Conservation (phyloP, 305 asterid genomes). For the Fraxinus greggii region DNA sequence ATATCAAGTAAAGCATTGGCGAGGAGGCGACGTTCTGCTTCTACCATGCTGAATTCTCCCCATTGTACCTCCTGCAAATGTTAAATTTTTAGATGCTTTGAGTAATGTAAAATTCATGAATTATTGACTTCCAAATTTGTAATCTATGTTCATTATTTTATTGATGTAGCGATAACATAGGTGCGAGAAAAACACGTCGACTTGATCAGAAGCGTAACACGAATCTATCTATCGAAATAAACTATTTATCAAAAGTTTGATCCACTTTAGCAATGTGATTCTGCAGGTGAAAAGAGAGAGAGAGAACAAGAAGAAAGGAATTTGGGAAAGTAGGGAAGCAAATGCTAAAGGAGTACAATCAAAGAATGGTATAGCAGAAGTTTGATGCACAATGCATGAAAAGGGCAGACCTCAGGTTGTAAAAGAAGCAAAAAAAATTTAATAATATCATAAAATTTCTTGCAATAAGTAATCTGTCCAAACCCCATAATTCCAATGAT, state of each 20-base stretch:
- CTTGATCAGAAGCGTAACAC: not conserved
- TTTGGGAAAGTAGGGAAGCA: slow-evolving; percentile 5
- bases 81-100: no score
- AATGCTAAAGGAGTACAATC: slow-evolving; percentile 10
- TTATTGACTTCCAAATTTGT: no score
- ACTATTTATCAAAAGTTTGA: no score
- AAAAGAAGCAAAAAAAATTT: not conserved
- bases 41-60: slow-evolving; percentile 72
- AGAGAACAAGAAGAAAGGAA: slow-evolving; percentile 24
- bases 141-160: no score
- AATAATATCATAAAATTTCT: not conserved
- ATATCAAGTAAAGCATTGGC: slow-evolving; percentile 66
- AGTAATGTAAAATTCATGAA: no score
- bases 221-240: no score
- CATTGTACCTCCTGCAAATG: slow-evolving; percentile 54
- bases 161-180: no score
- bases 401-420: not conserved
- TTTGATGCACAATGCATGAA: not conserved
- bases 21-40: slow-evolving; percentile 69
- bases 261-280: not conserved
- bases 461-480: not conserved
- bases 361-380: slow-evolving; percentile 2
- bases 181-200: not conserved
- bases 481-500: not conserved
- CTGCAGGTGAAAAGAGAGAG: not conserved